phyloP scores from a whole-genome alignment of 352 stramenopile genomes.

The Globisporangium acanthophoron region DNA sequence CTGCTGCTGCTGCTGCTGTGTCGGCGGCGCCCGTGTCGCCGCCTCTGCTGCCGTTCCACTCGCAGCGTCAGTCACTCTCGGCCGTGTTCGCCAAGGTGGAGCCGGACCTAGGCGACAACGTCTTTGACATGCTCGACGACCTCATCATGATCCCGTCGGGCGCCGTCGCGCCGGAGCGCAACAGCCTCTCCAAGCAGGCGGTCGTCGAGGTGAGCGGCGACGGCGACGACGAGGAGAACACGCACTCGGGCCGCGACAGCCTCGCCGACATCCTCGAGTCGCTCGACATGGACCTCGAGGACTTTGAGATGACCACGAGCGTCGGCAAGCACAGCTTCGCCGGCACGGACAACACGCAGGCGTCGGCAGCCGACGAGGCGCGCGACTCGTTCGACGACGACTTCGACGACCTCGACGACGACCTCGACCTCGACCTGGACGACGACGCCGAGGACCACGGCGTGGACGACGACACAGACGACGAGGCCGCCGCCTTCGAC shows the following conservation, averaged over 20 bases:
- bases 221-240: constrained; percentile 13
- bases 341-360: constrained; percentile 17
- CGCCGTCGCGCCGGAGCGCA: constrained; percentile 42
- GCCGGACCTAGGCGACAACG: constrained; percentile 75
- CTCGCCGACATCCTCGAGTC: constrained; percentile 82
- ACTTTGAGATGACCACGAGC: constrained; percentile 36
- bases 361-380: constrained; percentile 25
- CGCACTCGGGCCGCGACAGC: constrained; percentile 44
- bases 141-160: constrained; percentile 78
- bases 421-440: constrained; percentile 37
- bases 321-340: constrained; percentile 35
- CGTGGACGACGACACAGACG: constrained; percentile 30
- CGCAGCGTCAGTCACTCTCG: constrained; percentile 42
- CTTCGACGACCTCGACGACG: constrained; percentile 45
- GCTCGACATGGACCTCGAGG: constrained; percentile 81
- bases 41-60: constrained; percentile 19
- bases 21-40: constrained; percentile 1
- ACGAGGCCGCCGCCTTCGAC: constrained; percentile 2
- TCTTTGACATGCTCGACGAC: constrained; percentile 87
- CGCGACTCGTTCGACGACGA: constrained; percentile 62
- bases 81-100: constrained; percentile 65
- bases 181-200: constrained; percentile 51
- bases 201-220: constrained; percentile 26
- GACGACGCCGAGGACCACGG: constrained; percentile 56
- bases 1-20: constrained; percentile 1